These are phyloP conservation scores for Sungouiozyma ichnusensis DNA, from an alignment of 805 yeast species.

Conservation along the genomic window DNA sequence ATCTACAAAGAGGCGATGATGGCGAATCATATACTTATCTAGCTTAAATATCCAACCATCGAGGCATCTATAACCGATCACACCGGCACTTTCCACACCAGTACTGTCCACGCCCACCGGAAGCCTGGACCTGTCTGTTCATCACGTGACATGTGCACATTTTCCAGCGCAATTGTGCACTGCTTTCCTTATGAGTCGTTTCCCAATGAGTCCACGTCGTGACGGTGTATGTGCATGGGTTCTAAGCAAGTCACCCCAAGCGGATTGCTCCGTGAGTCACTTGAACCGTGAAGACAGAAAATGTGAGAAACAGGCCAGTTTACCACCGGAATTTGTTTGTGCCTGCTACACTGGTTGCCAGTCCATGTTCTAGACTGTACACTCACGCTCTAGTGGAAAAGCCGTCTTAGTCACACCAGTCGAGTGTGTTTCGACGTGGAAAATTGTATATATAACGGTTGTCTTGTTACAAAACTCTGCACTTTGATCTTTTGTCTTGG, in stretches of 20 bases:
- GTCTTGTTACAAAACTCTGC: no score
- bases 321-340: not conserved
- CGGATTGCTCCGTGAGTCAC: not conserved
- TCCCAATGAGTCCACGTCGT: no score
- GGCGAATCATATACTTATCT: constrained; percentile 70
- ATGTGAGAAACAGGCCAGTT: not conserved
- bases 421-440: no score
- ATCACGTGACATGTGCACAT: not conserved
- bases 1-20: constrained; percentile 63
- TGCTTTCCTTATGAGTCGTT: not conserved
- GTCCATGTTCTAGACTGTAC: no score
- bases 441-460: no score
- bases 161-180: not conserved
- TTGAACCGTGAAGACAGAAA: not conserved
- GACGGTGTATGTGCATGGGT: no score
- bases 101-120: not conserved
- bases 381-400: no score
- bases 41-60: constrained; percentile 37
- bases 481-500: not conserved
- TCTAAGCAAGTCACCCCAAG: not conserved
- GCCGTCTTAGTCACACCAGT: not conserved
- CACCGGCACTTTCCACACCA: no score
- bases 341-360: no score
- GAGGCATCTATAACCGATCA: not conserved
- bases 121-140: not conserved